Evolutionary conservation across 495 filamentous ascomycete genomes (phyloP).

Genomic region (Neurospora sp.): DNA sequence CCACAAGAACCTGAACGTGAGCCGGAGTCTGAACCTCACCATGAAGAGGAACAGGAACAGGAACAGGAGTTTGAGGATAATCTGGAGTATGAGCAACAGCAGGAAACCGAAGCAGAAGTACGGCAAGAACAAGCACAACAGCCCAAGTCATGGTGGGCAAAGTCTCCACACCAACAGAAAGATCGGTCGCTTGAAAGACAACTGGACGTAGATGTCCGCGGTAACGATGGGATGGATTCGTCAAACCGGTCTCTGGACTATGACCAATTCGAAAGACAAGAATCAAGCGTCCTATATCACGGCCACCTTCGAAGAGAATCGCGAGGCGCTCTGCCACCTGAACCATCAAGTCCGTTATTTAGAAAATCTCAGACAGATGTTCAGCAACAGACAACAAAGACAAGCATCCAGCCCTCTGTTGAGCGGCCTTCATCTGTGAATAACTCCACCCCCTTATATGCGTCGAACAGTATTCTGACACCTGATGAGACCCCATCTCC

Average conservation of each 20-base stretch:
- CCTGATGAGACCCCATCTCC: conserved; percentile 47
- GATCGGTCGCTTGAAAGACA: background rate
- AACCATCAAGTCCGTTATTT: background rate
- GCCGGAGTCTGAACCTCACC: background rate
- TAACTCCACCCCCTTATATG: conserved; percentile 25
- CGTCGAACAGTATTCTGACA: conserved; percentile 38
- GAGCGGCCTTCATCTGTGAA: conserved; percentile 27
- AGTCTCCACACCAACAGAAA: background rate
- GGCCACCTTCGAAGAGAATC: background rate
- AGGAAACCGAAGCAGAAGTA: background rate
- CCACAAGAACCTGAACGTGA: background rate
- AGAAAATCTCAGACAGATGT: background rate
- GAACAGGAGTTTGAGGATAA: background rate
- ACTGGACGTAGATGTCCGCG: background rate
- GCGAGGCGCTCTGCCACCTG: background rate
- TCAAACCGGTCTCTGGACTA: background rate
- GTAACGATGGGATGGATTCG: background rate
- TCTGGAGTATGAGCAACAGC: background rate
- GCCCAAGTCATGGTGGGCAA: background rate
- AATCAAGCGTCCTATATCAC: background rate
- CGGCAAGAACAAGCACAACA: background rate
- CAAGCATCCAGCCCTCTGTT: conserved; percentile 23
- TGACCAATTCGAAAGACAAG: background rate
- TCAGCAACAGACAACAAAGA: conserved; percentile 5
- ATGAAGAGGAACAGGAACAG: background rate